A percentile compares a stretch with the other conserved stretches of the same genome.
These are phyloP conservation scores for Sisymbrium altissimum DNA, from an alignment of 345 rosid genomes.

Conservation along the genomic window DNA sequence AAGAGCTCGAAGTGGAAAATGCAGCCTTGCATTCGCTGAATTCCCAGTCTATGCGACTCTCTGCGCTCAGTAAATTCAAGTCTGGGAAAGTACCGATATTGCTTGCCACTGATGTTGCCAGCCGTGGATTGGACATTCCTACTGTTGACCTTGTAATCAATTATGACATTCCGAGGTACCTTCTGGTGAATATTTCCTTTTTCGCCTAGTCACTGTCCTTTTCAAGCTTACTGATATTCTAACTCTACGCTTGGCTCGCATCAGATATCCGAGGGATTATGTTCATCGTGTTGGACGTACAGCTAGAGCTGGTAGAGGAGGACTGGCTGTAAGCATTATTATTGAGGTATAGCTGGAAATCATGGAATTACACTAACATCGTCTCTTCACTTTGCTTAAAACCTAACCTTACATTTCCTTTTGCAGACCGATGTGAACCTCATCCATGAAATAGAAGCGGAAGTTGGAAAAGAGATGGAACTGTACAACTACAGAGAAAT, in stretches of 20 bases:
- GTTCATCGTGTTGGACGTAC: slow-evolving; percentile 99
- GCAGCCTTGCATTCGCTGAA: slow-evolving; percentile 78
- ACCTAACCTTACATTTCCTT: not conserved
- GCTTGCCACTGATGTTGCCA: slow-evolving; percentile 93
- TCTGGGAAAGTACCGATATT: slow-evolving; percentile 73
- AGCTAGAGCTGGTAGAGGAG: slow-evolving; percentile 97
- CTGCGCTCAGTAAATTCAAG: slow-evolving; percentile 80
- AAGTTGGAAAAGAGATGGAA: slow-evolving; percentile 61
- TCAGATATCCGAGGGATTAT: slow-evolving; percentile 85
- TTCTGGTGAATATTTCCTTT: not conserved
- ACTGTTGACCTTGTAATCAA: slow-evolving; percentile 93
- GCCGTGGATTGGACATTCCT: slow-evolving; percentile 96
- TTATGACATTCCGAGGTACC: slow-evolving; percentile 88
- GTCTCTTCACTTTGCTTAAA: slow-evolving; percentile 15
- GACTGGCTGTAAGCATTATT: slow-evolving; percentile 77
- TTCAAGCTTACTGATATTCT: not conserved
- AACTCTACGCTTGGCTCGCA: not conserved
- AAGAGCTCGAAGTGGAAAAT: slow-evolving; percentile 76
- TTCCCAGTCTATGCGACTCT: slow-evolving; percentile 71
- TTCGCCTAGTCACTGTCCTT: not conserved
- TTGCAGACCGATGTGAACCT: slow-evolving; percentile 76
- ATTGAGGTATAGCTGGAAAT: slow-evolving; percentile 52
- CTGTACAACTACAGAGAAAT: slow-evolving; percentile 64
- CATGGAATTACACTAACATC: not conserved
- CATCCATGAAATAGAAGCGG: slow-evolving; percentile 74